Conservation (phyloP, 345 rosid species). For the Populus simonii region DNA sequence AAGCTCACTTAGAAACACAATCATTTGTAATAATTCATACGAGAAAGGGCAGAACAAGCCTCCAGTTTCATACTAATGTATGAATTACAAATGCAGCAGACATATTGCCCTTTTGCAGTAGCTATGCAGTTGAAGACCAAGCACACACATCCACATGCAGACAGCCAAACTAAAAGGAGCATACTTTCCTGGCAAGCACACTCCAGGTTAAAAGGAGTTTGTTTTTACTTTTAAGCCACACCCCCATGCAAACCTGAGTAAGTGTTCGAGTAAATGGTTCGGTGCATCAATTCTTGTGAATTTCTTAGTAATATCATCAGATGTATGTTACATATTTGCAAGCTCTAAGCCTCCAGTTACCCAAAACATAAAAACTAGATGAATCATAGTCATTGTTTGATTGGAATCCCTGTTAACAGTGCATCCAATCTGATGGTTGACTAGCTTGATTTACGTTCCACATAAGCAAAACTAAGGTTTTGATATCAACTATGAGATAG, state of each 20-base stretch:
- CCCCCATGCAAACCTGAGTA: too few species aligned
- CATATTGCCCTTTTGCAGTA: not conserved
- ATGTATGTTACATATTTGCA: not conserved
- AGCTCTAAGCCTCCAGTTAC: not conserved
- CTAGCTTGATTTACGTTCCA: not conserved
- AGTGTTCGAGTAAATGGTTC: not conserved
- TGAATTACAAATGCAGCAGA: not conserved
- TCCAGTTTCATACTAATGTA: not conserved
- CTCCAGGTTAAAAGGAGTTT: too few species aligned
- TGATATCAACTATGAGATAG: not conserved
- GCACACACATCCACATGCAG: not conserved
- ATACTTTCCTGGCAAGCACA: too few species aligned
- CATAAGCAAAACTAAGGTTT: not conserved
- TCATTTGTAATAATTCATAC: not conserved
- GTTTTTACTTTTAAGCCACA: too few species aligned
- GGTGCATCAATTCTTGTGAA: not conserved
- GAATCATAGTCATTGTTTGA: not conserved
- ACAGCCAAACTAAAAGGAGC: too few species aligned
- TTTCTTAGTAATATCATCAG: not conserved
- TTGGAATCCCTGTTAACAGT: not conserved
- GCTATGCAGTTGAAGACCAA: not conserved
- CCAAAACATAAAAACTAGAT: not conserved
- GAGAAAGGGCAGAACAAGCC: not conserved
- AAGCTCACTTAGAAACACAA: not conserved
- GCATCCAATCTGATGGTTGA: not conserved